Conservation (phyloP, 345 rosid species). For the Dovyalis caffra region DNA sequence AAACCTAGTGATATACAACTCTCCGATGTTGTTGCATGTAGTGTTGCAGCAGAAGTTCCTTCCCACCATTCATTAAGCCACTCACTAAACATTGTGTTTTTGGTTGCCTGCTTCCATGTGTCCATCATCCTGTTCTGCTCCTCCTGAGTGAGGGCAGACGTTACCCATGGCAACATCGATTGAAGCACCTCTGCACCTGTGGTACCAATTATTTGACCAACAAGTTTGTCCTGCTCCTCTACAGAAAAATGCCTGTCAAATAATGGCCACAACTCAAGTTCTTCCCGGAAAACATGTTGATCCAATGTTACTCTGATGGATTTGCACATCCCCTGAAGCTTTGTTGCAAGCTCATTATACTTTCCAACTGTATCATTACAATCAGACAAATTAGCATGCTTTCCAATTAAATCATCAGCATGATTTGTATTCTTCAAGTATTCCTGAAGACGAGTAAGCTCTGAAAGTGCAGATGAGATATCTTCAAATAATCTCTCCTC, state of each 20-base stretch:
- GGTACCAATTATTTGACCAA: conserved; percentile 60
- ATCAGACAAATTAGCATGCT: conserved; percentile 17
- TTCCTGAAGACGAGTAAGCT: conserved; percentile 47
- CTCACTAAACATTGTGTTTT: conserved; percentile 63
- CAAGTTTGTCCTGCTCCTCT: conserved; percentile 59
- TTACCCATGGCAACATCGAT: conserved; percentile 67
- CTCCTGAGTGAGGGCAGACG: conserved; percentile 58
- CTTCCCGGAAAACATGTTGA: conserved; percentile 58
- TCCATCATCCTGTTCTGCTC: conserved; percentile 69
- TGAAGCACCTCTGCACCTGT: conserved; percentile 70
- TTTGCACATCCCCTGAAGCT: conserved; percentile 66
- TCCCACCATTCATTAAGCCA: conserved; percentile 71
- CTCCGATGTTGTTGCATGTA: conserved; percentile 37
- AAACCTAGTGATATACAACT: conserved; percentile 48
- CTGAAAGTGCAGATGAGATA: conserved; percentile 46
- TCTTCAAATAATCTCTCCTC: conserved; percentile 60
- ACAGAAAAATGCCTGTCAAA: conserved; percentile 61
- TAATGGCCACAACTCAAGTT: conserved; percentile 65
- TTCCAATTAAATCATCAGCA: conserved; percentile 21
- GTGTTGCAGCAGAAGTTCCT: conserved; percentile 32
- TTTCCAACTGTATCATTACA: conserved; percentile 20
- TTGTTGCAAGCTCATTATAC: conserved; percentile 51
- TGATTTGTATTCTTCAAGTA: conserved; percentile 14
- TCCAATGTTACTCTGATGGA: conserved; percentile 56
- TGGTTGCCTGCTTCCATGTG: conserved; percentile 62